Evolutionary conservation across 1,284 basidiomycete genomes (phyloP), one percentile per base, ranked within the genome.

Genomic region (Porogramme epimiltina): DNA sequence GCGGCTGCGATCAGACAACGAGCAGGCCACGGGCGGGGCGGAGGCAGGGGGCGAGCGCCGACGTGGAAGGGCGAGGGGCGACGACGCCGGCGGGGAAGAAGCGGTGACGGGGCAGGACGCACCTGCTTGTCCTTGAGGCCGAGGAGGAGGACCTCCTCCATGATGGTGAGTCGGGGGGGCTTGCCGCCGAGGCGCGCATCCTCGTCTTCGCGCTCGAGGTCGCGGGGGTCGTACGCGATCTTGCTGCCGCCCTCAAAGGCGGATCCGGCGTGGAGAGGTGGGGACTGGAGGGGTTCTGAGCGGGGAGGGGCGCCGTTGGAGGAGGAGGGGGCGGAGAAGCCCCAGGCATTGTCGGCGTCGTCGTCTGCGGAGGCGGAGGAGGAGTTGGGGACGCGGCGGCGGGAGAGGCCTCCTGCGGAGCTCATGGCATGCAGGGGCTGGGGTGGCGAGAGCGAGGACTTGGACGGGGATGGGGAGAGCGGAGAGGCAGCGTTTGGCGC

Each of bases 101-200:
- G 18, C 28, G 49, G 43, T 22, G 38, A 43, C 4, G 55, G 43
- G 16, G 47, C 42, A 23, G 2, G 37, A 8, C 34, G 33, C 60
- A 90, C 89, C 76, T 93, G 91, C 65, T 90, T 91, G 72, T 95
- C 93, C 68, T 95, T 95, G 46, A 93, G 75, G 2, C 97, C 96
- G 15, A 99, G 76, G 49, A 99, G 72, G 49, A 99, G 74, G 16
- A 99, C 87, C 74, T 99, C 97, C 74, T 99, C 96, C 91, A 99
- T 93, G 51, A 99, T 82, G 9, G 96, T 99, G 61, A 99, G 75
- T 54, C 81, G 80, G 0, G 96, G 97, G 70, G 90, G 82, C 67
- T 84, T 85, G 18, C 87, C 87, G 8, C 87, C 86, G 49, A 79
- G 65, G 49, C 74, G 77, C 33, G 75, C 76, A 51, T 85, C 83